Evolutionary conservation across 148 eudicot genomes (phyloP), one percentile per base, ranked within the genome.

Genomic region (Nyssa sinensis): DNA sequence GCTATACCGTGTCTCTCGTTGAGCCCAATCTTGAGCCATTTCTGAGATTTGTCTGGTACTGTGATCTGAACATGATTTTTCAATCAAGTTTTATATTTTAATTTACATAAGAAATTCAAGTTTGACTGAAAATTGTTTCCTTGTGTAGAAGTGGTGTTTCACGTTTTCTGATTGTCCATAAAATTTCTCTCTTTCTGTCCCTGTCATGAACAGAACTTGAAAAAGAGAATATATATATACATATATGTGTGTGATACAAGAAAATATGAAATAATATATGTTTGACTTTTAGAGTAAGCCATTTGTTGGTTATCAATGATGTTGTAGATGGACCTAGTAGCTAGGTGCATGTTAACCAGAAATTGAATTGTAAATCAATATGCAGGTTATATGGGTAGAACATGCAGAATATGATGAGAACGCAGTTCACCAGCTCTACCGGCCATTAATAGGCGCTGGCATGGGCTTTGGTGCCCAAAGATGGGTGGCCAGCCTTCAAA

Each of bases 381-480:
- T 68, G 53, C 51, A 96, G 99, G 98, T 96, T 51, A 96, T 96
- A 31, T 96, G 99, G 98, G 89, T 96, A 62, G 99, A 96, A 67
- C 99, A 96, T 74, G 80, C 91, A 0, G 97, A 89, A 35, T 96
- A 93, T 61, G 97, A 96, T 25, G 98, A 96, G 75, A 88, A 85
- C 76, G 55, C 69, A 7, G 73, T 91, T 33, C 99, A 96, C 86
- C 94, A 81, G 74, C 91, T 96, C 32, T 96, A 90, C 74, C 90
- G 93, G 25, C 93, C 97, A 2, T 69, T 93, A 59, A 63, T 93
- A 24, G 66, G 86, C 41, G 74, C 98, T 10, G 99, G 98, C 31
- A 83, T 91, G 91, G 99, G 94, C 25, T 96, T 96, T 33, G 99
- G 99, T 10, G 98, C 98, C 13, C 96, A 91, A 70, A 78, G 98